Evolutionary conservation across 352 stramenopile genomes (phyloP), one percentile per base, ranked within the genome.

Genomic region (Globisporangium emineosum): DNA sequence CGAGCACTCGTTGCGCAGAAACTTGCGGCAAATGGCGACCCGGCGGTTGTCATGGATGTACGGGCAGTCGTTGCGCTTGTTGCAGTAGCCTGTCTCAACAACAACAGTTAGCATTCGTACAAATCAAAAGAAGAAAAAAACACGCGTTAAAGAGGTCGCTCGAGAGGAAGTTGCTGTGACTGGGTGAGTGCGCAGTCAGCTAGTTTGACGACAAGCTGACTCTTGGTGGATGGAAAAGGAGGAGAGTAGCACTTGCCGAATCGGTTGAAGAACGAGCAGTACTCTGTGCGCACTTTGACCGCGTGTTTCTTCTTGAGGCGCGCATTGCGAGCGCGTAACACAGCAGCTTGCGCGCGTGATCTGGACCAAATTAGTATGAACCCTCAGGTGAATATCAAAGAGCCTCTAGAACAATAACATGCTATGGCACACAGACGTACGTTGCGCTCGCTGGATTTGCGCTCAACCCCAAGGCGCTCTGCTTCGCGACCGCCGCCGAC

Each of bases 21-120:
- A 94, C 57, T 89, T 88, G 29, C 79, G 82, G 40, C 86, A 94
- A 55, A 94, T 87, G n/a, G 78, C 76, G 51, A 93, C 72, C n/a
- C 78, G 83, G 21, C 86, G 83, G 65, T 83, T 94, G 64, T 94
- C 86, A 58, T 94, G 86, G 62, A 94, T 88, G 67, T 89, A 93
- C 60, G 76, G 80, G 70, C 86, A 94, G 17, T 72, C 72, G 64
- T 91, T 81, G 67, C 89, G 84, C 54, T 90, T 89, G 59, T 90
- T 94, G 70, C 86, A 94, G 57, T 82, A 90, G 12, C 86, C 86
- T 93, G 62, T 49, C 29, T 21, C 17, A 29, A 15, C 51, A 23
- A 50, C 33, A 66, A 37, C 49, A 50, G 21, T 47, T 17, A 64
- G 1, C 10, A 67, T 17, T 56, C 13, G 8, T 19, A 29, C 52